Percentiles rank a stretch among this genome's conserved stretches.
These are phyloP conservation scores for Trypanosoma brucei DNA, from an alignment of 208 protist genomes.

Conservation along the genomic window DNA sequence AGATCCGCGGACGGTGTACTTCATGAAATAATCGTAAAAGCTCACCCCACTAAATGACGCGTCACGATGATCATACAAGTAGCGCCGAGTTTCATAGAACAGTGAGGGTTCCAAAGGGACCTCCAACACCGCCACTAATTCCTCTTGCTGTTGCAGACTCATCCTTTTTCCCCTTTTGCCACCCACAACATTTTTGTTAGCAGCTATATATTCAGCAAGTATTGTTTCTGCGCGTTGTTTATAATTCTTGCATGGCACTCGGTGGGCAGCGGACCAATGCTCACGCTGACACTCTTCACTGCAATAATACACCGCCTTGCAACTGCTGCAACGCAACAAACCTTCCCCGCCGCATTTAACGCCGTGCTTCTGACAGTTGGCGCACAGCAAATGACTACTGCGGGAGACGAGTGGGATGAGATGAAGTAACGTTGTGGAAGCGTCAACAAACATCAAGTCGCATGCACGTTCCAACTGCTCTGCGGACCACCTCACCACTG, in stretches of 20 bases:
- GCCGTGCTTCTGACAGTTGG: conserved; percentile 39
- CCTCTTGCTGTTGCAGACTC: conserved; percentile 8
- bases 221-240: conserved; percentile 43
- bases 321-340: conserved; percentile 71
- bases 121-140: conserved; percentile 44
- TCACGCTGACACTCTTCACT: conserved; percentile 51
- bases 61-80: conserved; percentile 71
- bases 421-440: conserved; percentile 65
- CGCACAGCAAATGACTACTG: conserved; percentile 42
- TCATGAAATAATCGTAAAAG: conserved; percentile 82
- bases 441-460: conserved; percentile 81
- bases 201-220: conserved; percentile 42
- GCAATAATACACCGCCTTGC: conserved; percentile 83
- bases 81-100: conserved; percentile 68
- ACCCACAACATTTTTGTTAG: conserved; percentile 23
- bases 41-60: conserved; percentile 43
- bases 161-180: conserved; percentile 25
- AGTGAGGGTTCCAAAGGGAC: conserved; percentile 65
- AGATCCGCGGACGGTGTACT: conserved; percentile 54
- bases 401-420: conserved; percentile 63
- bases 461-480: conserved; percentile 47
- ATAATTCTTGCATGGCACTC: conserved; percentile 50
- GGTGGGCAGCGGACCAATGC: conserved; percentile 61
- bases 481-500: conserved; percentile 33
- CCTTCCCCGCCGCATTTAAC: conserved; percentile 4